Evolutionary conservation across 345 rosid species (phyloP).

Genomic region (Xanthoceras sorbifolium): DNA sequence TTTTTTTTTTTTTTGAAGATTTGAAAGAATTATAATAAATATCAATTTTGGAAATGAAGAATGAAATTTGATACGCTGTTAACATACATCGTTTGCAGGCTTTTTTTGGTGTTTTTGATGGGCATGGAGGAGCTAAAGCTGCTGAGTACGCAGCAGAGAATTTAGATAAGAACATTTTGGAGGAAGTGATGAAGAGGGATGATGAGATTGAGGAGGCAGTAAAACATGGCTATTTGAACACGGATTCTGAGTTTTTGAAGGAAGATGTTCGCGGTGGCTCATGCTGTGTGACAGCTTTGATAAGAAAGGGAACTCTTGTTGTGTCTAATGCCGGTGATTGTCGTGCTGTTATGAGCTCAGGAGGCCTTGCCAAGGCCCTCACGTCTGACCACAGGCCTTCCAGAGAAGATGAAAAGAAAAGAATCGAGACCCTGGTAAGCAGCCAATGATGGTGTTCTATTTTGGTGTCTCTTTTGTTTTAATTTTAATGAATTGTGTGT

Average conservation of each 20-base stretch:
- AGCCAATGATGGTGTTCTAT: neutral
- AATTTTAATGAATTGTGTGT: neutral
- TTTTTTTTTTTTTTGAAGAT: neutral
- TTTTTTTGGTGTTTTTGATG: constrained; percentile 82
- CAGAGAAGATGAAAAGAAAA: constrained; percentile 70
- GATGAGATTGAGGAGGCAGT: constrained; percentile 54
- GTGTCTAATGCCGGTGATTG: constrained; percentile 91
- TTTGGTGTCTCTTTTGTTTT: neutral
- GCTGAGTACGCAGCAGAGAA: constrained; percentile 79
- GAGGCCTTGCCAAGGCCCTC: constrained; percentile 73
- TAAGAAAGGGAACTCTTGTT: constrained; percentile 63
- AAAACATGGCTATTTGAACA: constrained; percentile 67
- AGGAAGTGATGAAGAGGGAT: constrained; percentile 38
- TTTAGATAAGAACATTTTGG: constrained; percentile 58
- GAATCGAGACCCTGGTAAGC: constrained; percentile 70
- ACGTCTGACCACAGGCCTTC: constrained; percentile 86
- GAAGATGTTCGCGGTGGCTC: constrained; percentile 71
- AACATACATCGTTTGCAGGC: constrained; percentile 41
- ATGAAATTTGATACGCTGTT: constrained; percentile 5
- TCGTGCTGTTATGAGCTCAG: constrained; percentile 84
- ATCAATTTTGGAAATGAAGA: neutral
- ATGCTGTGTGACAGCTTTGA: constrained; percentile 83
- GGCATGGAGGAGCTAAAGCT: constrained; percentile 86
- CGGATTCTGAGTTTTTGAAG: constrained; percentile 68
- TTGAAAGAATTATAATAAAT: too few species aligned